These are phyloP conservation scores for Amoebophrya sp. DNA, from an alignment of 169 alveolate genomes.

Conservation along the genomic window DNA sequence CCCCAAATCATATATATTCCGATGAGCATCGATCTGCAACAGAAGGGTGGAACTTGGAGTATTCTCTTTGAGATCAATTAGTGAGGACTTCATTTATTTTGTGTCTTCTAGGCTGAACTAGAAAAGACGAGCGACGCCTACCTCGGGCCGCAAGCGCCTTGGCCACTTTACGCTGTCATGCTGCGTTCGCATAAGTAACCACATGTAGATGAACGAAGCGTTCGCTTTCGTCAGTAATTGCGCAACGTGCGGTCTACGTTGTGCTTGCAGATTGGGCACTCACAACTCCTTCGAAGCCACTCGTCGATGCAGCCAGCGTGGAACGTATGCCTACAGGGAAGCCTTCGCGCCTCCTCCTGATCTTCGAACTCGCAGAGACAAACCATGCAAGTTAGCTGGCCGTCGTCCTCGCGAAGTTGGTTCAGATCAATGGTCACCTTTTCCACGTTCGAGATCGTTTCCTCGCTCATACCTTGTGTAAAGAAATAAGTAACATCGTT, in stretches of 20 bases:
- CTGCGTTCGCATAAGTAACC: too few relatives aligned
- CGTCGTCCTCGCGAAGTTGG: not conserved
- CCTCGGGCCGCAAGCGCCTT: too few relatives aligned
- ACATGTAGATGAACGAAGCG: too few relatives aligned
- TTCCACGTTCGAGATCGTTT: not conserved
- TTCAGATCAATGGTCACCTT: not conserved
- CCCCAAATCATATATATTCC: too few relatives aligned
- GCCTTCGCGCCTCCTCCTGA: slow-evolving; percentile 9
- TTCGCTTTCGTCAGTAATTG: not conserved
- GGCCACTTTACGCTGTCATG: too few relatives aligned
- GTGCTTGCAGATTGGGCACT: slow-evolving; percentile 48
- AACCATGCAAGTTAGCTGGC: not conserved
- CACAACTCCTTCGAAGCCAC: slow-evolving; percentile 41
- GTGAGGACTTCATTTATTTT: too few relatives aligned
- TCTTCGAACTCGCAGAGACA: not conserved
- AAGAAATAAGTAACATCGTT: too few relatives aligned
- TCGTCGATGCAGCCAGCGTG: slow-evolving; percentile 50
- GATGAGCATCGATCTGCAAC: too few relatives aligned
- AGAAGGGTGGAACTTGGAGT: too few relatives aligned
- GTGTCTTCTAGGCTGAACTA: too few relatives aligned
- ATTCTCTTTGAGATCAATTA: too few relatives aligned
- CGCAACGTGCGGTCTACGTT: slow-evolving; percentile 26
- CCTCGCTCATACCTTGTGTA: not conserved
- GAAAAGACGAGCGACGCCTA: too few relatives aligned
- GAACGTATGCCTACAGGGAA: slow-evolving; percentile 52